Percentiles rank a stretch among this genome's conserved stretches.
Evolutionary conservation across 805 yeast species (phyloP).

Genomic region (Ogataea glucozyma): DNA sequence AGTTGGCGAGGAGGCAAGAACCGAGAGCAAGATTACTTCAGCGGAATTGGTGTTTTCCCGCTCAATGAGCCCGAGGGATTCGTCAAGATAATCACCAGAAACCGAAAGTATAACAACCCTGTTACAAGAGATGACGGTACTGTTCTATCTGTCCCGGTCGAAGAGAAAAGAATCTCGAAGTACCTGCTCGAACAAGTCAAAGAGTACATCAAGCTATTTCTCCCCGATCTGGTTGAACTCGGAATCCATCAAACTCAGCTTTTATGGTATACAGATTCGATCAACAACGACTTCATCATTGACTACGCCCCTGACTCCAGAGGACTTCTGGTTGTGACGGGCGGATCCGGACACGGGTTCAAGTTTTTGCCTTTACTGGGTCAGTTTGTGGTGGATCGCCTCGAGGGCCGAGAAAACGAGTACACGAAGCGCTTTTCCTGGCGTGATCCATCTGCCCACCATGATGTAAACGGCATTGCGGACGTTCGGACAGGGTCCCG

Average conservation of each 20-base stretch:
- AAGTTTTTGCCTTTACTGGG: conserved; percentile 35
- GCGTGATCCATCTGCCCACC: conserved; percentile 26
- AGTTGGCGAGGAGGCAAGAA: conserved; percentile 33
- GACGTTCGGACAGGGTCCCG: conserved; percentile 19
- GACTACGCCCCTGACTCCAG: conserved; percentile 31
- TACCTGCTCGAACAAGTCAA: conserved; percentile 26
- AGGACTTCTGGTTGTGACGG: conserved; percentile 29
- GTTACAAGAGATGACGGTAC: conserved; percentile 14
- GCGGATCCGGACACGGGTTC: conserved; percentile 37
- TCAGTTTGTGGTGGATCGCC: conserved; percentile 28
- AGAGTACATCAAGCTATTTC: conserved; percentile 22
- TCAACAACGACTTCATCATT: conserved; percentile 29
- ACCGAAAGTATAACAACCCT: conserved; percentile 35
- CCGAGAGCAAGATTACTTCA: conserved; percentile 27
- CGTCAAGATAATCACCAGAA: conserved; percentile 36
- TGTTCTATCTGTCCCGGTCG: conserved; percentile 30
- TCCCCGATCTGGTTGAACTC: conserved; percentile 27
- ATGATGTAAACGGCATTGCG: conserved; percentile 28
- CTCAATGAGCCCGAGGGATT: conserved; percentile 33
- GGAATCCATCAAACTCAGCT: conserved; percentile 22
- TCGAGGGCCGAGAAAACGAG: conserved; percentile 32
- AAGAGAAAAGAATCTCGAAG: conserved; percentile 17
- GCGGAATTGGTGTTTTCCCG: conserved; percentile 37
- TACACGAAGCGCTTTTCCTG: conserved; percentile 33
- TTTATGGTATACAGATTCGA: conserved; percentile 33